These are phyloP conservation scores for Lactifluus volemus DNA, from an alignment of 768 basidiomycete genomes.

Conservation along the genomic window DNA sequence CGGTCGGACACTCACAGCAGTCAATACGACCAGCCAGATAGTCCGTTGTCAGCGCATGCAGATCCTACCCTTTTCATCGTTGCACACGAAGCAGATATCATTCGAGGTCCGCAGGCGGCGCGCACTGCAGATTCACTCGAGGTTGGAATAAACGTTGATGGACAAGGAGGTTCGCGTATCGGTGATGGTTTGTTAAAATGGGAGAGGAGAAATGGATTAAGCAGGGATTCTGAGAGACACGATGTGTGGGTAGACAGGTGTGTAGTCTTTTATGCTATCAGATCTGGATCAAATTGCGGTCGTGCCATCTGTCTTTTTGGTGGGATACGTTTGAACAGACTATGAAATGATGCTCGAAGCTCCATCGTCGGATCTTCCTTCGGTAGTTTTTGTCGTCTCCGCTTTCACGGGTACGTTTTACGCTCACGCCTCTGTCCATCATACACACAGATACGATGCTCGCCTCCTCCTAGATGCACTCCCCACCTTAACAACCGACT, in stretches of 20 bases:
- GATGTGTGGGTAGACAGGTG: conserved; percentile 80
- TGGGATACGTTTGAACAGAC: not conserved
- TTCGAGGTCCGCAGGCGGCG: conserved; percentile 41
- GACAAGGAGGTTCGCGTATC: conserved; percentile 15
- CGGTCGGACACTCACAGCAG: not conserved
- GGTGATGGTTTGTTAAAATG: conserved; percentile 30
- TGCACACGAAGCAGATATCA: conserved; percentile 71
- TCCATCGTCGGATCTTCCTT: not conserved
- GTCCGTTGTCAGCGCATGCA: not conserved
- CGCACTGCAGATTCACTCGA: conserved; percentile 32
- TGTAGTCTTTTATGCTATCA: conserved; percentile 28
- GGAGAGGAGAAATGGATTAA: not conserved
- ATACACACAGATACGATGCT: conserved; percentile 59
- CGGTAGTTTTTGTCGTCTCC: not conserved
- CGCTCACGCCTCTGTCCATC: not conserved
- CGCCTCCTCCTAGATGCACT: conserved; percentile 61
- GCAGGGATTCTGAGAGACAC: not conserved
- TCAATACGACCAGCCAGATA: not conserved
- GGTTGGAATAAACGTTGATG: conserved; percentile 19
- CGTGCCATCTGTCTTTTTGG: not conserved
- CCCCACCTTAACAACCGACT: conserved; percentile 15
- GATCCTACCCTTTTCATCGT: conserved; percentile 35
- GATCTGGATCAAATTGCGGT: not conserved
- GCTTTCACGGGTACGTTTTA: not conserved
- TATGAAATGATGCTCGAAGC: not conserved